Conservation (phyloP, 768 basidiomycete genomes). For the Lentinula sp. region DNA sequence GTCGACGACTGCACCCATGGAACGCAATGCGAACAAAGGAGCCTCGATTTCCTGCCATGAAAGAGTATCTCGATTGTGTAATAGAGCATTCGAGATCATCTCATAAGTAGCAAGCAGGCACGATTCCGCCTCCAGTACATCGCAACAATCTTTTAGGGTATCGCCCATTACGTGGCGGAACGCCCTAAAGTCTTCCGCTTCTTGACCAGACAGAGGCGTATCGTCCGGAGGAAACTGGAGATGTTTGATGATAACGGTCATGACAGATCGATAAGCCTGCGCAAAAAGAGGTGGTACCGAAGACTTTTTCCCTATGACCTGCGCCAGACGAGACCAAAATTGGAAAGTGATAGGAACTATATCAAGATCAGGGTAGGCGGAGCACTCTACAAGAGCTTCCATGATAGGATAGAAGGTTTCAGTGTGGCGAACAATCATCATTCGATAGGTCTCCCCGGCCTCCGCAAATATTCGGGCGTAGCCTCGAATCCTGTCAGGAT, state of each 20-base stretch:
- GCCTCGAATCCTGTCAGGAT: slow-evolving; percentile 85
- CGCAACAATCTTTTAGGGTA: slow-evolving; percentile 97
- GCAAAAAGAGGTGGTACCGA: slow-evolving; percentile 70
- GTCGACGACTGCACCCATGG: slow-evolving; percentile 95
- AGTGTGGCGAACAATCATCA: slow-evolving; percentile 82
- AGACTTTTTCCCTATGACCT: slow-evolving; percentile 73
- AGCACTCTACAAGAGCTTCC: slow-evolving; percentile 89
- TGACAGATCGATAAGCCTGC: slow-evolving; percentile 78
- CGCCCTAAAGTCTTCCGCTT: slow-evolving; percentile 87
- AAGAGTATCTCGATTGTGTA: slow-evolving; percentile 45
- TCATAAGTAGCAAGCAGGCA: slow-evolving; percentile 82
- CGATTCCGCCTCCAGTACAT: slow-evolving; percentile 80
- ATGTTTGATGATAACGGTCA: slow-evolving; percentile 83
- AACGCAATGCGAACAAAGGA: slow-evolving; percentile 93
- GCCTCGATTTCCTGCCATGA: slow-evolving; percentile 98
- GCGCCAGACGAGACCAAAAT: slow-evolving; percentile 98
- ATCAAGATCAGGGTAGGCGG: slow-evolving; percentile 89
- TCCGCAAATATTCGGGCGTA: slow-evolving; percentile 92
- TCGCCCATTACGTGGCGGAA: slow-evolving; percentile 99
- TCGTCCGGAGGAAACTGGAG: slow-evolving; percentile 85
- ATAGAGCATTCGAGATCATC: slow-evolving; percentile 69
- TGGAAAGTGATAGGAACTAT: slow-evolving; percentile 96
- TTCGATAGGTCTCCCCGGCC: slow-evolving; percentile 93
- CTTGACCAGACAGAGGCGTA: slow-evolving; percentile 63
- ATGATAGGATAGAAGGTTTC: slow-evolving; percentile 94